These are phyloP conservation scores for Albatrellus sp. DNA, from an alignment of 1,284 basidiomycete genomes.

Conservation along the genomic window DNA sequence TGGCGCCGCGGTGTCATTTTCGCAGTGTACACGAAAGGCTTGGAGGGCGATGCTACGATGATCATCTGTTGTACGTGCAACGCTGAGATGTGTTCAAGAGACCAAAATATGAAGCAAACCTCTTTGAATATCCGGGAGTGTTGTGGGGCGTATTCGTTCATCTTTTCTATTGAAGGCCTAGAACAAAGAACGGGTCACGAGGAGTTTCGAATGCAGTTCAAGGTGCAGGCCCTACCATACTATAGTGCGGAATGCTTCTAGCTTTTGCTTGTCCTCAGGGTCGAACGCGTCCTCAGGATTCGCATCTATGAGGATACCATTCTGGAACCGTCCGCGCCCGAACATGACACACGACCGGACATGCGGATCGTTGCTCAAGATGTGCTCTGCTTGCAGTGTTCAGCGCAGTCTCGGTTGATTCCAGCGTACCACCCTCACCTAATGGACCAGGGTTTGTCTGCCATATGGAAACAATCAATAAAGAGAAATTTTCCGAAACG, in stretches of 20 bases:
- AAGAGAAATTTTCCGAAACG: background rate
- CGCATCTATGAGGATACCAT: slow-evolving; percentile 25
- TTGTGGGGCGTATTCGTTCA: slow-evolving; percentile 24
- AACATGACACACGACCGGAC: slow-evolving; percentile 21
- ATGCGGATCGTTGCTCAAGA: slow-evolving; percentile 16
- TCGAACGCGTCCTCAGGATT: slow-evolving; percentile 14
- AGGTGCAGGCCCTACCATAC: slow-evolving; percentile 16
- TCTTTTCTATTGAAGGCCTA: slow-evolving; percentile 23
- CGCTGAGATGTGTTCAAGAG: background rate
- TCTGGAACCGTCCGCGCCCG: slow-evolving; percentile 23
- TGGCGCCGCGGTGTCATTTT: slow-evolving; percentile 20
- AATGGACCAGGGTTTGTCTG: slow-evolving; percentile 28
- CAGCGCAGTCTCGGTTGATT: no score
- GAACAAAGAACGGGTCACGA: background rate
- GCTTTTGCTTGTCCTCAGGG: slow-evolving; percentile 12
- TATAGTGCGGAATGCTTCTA: slow-evolving; percentile 16
- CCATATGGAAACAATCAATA: background rate
- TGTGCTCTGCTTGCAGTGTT: slow-evolving; percentile 8
- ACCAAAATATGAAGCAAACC: slow-evolving; percentile 3
- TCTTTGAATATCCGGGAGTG: slow-evolving; percentile 27
- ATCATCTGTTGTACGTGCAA: slow-evolving; percentile 16
- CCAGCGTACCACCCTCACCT: slow-evolving; percentile 13
- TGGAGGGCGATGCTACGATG: slow-evolving; percentile 14
- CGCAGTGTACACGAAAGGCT: slow-evolving; percentile 20
- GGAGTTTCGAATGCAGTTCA: background rate